Percentiles rank a stretch among this genome's conserved stretches.
These are phyloP conservation scores for Candida wancherniae DNA, from an alignment of 805 yeast genomes.

Conservation along the genomic window DNA sequence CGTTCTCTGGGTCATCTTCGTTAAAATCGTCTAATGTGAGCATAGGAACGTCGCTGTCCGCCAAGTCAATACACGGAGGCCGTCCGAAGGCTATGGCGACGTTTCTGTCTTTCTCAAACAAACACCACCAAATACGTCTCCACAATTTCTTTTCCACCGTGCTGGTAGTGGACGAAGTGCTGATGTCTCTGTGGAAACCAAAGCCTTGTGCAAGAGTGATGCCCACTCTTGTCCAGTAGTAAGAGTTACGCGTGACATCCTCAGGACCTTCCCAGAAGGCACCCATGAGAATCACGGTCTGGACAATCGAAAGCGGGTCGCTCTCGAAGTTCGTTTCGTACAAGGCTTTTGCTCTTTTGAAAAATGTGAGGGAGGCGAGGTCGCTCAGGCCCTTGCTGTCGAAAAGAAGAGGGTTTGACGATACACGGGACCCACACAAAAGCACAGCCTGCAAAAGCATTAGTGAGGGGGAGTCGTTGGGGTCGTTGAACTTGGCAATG, in stretches of 20 bases:
- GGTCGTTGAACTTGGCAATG: conserved; percentile 50
- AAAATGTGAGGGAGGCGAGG: conserved; percentile 48
- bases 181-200: conserved; percentile 64
- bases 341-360: conserved; percentile 68
- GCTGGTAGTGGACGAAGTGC: conserved; percentile 36
- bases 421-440: conserved; percentile 62
- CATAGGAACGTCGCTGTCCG: conserved; percentile 77
- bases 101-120: conserved; percentile 65
- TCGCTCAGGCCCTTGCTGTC: conserved; percentile 51
- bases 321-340: conserved; percentile 66
- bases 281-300: conserved; percentile 57
- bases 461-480: conserved; percentile 56
- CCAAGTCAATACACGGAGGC: conserved; percentile 62
- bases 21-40: conserved; percentile 59
- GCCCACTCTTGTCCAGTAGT: conserved; percentile 68
- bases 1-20: conserved; percentile 42
- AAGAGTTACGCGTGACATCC: conserved; percentile 59
- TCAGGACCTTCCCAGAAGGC: conserved; percentile 74
- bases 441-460: conserved; percentile 64
- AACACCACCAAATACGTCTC: conserved; percentile 73
- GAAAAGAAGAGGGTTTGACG: conserved; percentile 46
- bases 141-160: conserved; percentile 43
- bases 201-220: conserved; percentile 67
- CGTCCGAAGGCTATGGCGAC: conserved; percentile 72
- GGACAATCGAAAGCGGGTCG: conserved; percentile 58